These are phyloP conservation scores for Discostella pseudostelligera DNA, from an alignment of 108 stramenopile genomes.

Conservation along the genomic window DNA sequence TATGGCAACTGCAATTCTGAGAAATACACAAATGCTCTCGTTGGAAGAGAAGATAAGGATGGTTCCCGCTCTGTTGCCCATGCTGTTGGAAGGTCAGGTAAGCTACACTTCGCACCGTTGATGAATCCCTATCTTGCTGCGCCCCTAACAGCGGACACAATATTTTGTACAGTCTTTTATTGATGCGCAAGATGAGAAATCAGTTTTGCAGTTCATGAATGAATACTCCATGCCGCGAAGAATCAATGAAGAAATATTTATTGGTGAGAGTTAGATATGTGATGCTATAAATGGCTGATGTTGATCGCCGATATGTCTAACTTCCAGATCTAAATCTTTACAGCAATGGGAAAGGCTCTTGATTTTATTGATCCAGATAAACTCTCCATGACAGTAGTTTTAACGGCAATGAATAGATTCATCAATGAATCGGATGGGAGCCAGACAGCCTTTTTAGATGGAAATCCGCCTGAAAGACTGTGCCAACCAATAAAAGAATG, in stretches of 20 bases:
- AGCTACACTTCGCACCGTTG: too few relatives aligned
- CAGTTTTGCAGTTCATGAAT: slow-evolving; percentile 66
- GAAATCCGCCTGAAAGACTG: slow-evolving; percentile 65
- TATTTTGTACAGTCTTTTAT: slow-evolving; percentile 48
- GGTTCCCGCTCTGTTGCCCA: slow-evolving; percentile 67
- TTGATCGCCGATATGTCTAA: too few relatives aligned
- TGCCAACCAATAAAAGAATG: slow-evolving; percentile 67
- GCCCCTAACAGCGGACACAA: neutral
- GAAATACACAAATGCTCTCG: slow-evolving; percentile 73
- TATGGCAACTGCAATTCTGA: slow-evolving; percentile 68
- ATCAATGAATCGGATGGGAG: slow-evolving; percentile 73
- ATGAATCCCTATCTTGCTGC: neutral
- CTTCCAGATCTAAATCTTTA: neutral
- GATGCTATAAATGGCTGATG: too few relatives aligned
- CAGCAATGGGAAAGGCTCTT: slow-evolving; percentile 57
- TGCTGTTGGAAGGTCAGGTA: slow-evolving; percentile 63
- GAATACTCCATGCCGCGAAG: slow-evolving; percentile 72
- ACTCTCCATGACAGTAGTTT: slow-evolving; percentile 66
- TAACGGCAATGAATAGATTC: slow-evolving; percentile 78
- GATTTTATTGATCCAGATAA: slow-evolving; percentile 79
- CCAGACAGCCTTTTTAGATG: slow-evolving; percentile 76
- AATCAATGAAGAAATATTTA: slow-evolving; percentile 68
- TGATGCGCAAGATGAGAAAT: slow-evolving; percentile 67
- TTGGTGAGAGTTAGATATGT: too few relatives aligned
- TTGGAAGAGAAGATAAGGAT: slow-evolving; percentile 68